Conservation (phyloP, 306 rosid species). For the Spatholobus suberectus region DNA sequence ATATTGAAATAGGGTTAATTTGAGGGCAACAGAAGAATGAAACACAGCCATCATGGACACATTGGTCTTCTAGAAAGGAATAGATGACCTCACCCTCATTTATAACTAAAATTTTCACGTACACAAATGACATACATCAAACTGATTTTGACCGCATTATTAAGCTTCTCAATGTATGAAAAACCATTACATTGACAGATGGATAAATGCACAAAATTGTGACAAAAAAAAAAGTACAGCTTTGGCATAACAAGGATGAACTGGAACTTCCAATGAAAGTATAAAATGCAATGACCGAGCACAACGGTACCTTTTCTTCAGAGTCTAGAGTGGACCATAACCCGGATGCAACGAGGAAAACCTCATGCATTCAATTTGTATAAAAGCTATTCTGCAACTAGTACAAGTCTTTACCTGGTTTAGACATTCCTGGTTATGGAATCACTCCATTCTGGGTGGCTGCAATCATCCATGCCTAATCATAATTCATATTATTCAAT, state of each 20-base stretch:
- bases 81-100: constrained; percentile 5
- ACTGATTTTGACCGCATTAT: constrained; percentile 1
- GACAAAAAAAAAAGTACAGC: constrained; percentile 14
- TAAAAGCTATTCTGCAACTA: constrained; percentile 24
- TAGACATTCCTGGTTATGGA: constrained; percentile 33
- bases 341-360: constrained; percentile 34
- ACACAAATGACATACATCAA: constrained; percentile 35
- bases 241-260: constrained; percentile 34
- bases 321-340: constrained; percentile 32
- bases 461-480: constrained; percentile 26
- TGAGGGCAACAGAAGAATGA: neutral
- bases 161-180: constrained; percentile 22
- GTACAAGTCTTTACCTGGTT: constrained; percentile 30
- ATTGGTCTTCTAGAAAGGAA: neutral
- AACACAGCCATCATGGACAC: neutral
- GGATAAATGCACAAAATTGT: constrained; percentile 39
- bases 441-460: constrained; percentile 33
- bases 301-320: constrained; percentile 13
- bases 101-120: constrained; percentile 31
- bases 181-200: constrained; percentile 20
- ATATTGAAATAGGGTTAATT: neutral
- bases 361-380: constrained; percentile 22
- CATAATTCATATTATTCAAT: constrained; percentile 22
- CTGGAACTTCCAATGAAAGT: constrained; percentile 12
- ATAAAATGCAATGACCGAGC: constrained; percentile 21